These are phyloP conservation scores for Candida multigemmis DNA, from an alignment of 805 yeast species.

Conservation along the genomic window DNA sequence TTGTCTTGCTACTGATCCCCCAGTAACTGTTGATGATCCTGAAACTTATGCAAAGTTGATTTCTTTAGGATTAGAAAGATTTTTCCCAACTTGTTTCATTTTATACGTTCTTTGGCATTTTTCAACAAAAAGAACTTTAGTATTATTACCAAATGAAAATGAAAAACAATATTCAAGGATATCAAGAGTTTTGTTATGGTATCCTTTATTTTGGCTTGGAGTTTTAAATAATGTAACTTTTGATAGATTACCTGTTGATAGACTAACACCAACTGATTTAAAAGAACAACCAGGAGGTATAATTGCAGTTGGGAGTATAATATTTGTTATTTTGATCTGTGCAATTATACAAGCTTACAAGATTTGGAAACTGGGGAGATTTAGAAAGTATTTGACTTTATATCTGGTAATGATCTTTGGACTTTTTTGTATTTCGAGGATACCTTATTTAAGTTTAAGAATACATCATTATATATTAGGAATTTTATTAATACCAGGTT, in stretches of 20 bases:
- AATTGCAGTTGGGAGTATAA: conserved; percentile 47
- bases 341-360: conserved; percentile 67
- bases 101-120: conserved; percentile 61
- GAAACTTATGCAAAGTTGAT: conserved; percentile 51
- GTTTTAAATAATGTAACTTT: conserved; percentile 79
- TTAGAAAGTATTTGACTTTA: conserved; percentile 46
- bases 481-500: conserved; percentile 71
- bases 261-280: conserved; percentile 66
- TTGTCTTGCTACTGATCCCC: conserved; percentile 71
- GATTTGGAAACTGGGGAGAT: conserved; percentile 71
- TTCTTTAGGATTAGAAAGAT: conserved; percentile 63
- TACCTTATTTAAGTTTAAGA: conserved; percentile 68
- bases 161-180: conserved; percentile 29
- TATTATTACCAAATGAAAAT: conserved; percentile 4
- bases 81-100: conserved; percentile 67
- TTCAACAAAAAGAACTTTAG: conserved; percentile 42
- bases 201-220: conserved; percentile 78
- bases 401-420: conserved; percentile 40
- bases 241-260: conserved; percentile 81
- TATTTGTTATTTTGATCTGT: conserved; percentile 38
- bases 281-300: conserved; percentile 71
- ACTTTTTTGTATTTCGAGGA: conserved; percentile 32
- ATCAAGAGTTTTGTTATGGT: conserved; percentile 58
- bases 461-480: conserved; percentile 78
- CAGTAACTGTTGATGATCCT: conserved; percentile 45